Base-by-base conservation (phyloP, 225 moss, liverwort and hornwort species). In the Marchantia polymorpha region DNA sequence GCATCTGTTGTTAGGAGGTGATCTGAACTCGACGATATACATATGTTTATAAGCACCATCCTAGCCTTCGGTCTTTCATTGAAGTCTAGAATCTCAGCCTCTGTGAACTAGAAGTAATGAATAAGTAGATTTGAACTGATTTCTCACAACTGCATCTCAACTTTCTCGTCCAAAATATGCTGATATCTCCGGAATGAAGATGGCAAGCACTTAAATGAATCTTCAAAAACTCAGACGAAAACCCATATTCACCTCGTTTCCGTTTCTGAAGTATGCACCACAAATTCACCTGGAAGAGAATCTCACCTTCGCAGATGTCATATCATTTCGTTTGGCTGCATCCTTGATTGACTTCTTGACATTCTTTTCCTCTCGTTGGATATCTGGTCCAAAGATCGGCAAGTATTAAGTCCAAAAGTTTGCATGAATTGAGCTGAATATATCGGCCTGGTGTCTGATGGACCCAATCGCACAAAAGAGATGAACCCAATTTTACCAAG, bases 301-400 rank as follows among this genome's bases (percentile, higher is more conserved):
- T 54, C 13, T 79, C 75, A 94, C 96, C 89, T 93, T 92, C n/a
- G 97, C 97, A 63, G 94, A 99, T 66, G 84, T 90, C 92, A 95
- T 92, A 86, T 95, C 97, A 85, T 95, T 94, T 72, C 97, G 92
- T 80, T 94, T 99, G 15, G 93, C 97, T 74, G 94, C 97, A 48
- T 99, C 97, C 78, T 91, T 94, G 78, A 99, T 99, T 30, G 97
- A 86, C 77, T 94, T 99, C 85, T 95, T 93, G 16, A 94, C 97
- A 47, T 82, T 90, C 82, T 93, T 99, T 91, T 99, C 97, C 83
- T 99, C 97, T 77, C 97, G 90, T 85, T 95, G 94, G 65, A 99
- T 99, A 72, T 99, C 96, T 96, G 83, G 71, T 59, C 54, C 79
- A 70, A 59, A 59, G 81, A 65, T 68, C 23, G 29, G 23, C 73